Evolutionary conservation across 2,329 filamentous ascomycete species (phyloP), one percentile per base, ranked within the genome.

Genomic region (Chaetomiaceae sp.): DNA sequence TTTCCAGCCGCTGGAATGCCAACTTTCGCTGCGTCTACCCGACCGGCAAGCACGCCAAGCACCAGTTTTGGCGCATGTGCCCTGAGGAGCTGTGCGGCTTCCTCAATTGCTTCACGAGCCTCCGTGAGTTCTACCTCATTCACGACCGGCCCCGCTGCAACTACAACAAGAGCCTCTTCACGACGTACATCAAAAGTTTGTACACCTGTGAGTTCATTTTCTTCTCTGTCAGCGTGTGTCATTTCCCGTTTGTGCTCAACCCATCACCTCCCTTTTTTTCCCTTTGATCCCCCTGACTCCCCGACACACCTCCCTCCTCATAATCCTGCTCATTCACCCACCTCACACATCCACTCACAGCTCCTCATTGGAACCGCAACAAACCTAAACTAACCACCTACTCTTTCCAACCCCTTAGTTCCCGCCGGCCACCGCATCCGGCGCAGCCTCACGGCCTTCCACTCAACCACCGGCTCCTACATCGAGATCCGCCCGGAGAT

Each of bases 91-190:
- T 60, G 12, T 49, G 34, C 4, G 29, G 48, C 10, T 59, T 62
- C 12, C 7, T 65, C 4, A 47, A 55, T 6, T 45, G 49, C n/a
- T 64, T 67, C 27, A 27, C 42, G 0, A 36, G 58, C 17, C 42
- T 68, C 0, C 40, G 61, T 38, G 33, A 47, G 5, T 54, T 67
- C 27, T 65, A 62, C 47, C 42, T 68, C 34, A 48, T 66, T 7
- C 22, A 57, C 10, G 50, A 53, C 0, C 17, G 9, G 3, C 11
- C 17, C 19, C 18, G n/a, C 9, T 19, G 18, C 27, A 30, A 20
- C 3, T 9, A 12, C 3, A 6, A 35, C 4, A 20, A 34, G 19
- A 8, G 7, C 1, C n/a, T 10, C 1, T 6, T 27, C 12, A 14
- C 27, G 9, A 6, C 3, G 6, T 49, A 53, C 24, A 6, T 33